These are phyloP conservation scores for Pseudevernia furfuracea DNA, from an alignment of 495 filamentous ascomycete species.

Conservation along the genomic window DNA sequence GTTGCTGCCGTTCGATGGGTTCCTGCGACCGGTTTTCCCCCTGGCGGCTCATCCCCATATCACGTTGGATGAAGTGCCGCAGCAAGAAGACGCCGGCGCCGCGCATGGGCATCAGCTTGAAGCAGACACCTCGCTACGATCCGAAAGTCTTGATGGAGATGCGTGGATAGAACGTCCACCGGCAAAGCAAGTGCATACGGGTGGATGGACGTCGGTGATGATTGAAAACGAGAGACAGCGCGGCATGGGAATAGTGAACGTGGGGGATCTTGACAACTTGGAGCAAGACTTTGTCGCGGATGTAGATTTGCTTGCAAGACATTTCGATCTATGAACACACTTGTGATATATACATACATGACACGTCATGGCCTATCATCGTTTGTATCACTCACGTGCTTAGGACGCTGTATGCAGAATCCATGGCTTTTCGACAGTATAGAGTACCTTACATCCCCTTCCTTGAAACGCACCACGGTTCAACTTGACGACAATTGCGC, in stretches of 20 bases:
- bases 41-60: background rate
- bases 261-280: background rate
- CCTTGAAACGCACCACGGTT: too few relatives aligned
- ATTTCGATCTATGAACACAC: background rate
- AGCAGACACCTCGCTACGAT: background rate
- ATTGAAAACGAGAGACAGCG: background rate
- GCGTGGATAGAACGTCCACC: background rate
- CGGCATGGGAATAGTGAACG: background rate
- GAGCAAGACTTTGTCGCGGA: background rate
- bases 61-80: background rate
- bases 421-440: too few relatives aligned
- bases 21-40: background rate
- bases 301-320: background rate
- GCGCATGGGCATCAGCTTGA: background rate
- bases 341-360: too few relatives aligned
- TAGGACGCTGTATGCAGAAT: too few relatives aligned
- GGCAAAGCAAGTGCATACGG: background rate
- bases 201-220: background rate
- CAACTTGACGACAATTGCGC: too few relatives aligned
- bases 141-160: background rate
- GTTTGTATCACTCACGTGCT: too few relatives aligned
- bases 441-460: too few relatives aligned
- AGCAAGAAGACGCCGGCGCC: background rate
- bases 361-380: too few relatives aligned
- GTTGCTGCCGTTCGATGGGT: background rate